Evolutionary conservation across 192 early-diverging fungal species (phyloP), one percentile per base, ranked within the genome.

Genomic region (Gamsiella multidivaricata): DNA sequence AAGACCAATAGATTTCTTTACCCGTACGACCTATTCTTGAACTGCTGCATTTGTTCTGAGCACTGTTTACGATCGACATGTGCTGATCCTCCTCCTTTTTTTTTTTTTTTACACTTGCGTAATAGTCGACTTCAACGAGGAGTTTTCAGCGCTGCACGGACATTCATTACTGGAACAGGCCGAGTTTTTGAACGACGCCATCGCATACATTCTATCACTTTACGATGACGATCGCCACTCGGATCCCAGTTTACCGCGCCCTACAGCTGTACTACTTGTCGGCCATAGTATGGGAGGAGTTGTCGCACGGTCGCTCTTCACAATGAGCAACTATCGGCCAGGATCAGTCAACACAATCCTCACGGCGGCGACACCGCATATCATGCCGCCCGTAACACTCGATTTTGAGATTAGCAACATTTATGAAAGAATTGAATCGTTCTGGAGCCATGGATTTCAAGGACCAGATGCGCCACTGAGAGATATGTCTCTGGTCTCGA

Each of bases 271-370:
- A 12, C 73, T 94, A 12, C 84, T 97, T 23, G 81, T 96, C 47
- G 95, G 91, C 12, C 95, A 98, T 78, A 97, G 95, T 15, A 97
- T 98, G 96, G 97, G 97, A 34, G 96, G 96, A 17, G 86, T 97
- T 23, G 96, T 97, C 17, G 96, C 96, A 7, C 84, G 96, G 11
- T 86, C 88, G 3, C 85, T 94, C 39, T 85, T 94, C 55, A 90
- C 86, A 0, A 85, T 96, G 64, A 61, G 80, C 2, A 95, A 92
- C 82, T 91, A 93, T 76, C 65, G 83, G 12, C 82, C 88, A 1
- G 90, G 89, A 6, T 88, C 89, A 0, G 87, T 98, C 26, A 87
- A 90, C 39, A 93, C 94, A 1, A 89, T 99, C 31, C 78, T 99
- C 42, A 97, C 95, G 1, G 72, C 97, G 32, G 86, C 97, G 0